phyloP scores from a whole-genome alignment of 108 stramenopile species.

The Conticribra guillardii region DNA sequence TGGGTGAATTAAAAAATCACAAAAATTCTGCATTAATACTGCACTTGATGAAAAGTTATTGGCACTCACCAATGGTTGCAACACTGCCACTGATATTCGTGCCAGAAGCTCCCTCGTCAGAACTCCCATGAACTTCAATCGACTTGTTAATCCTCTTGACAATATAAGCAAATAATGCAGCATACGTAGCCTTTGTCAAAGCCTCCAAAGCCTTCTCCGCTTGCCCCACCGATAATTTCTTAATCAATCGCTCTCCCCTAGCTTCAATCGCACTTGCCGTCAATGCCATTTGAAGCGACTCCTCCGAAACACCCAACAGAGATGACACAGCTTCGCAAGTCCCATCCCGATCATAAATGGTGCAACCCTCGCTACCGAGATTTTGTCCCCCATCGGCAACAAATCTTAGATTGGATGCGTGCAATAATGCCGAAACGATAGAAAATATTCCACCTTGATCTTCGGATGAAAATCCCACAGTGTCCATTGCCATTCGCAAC shows the following conservation, averaged over 20 bases:
- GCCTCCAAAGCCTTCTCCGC: conserved; percentile 89
- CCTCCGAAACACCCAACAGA: conserved; percentile 71
- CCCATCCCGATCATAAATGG: conserved; percentile 45
- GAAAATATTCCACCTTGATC: conserved; percentile 63
- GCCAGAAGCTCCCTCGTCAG: conserved; percentile 11
- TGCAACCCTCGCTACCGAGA: conserved; percentile 49
- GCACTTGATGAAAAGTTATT: background rate
- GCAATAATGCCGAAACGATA: conserved; percentile 68
- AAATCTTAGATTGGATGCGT: conserved; percentile 74
- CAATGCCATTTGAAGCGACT: conserved; percentile 66
- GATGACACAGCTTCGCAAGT: conserved; percentile 53
- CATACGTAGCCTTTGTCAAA: conserved; percentile 92
- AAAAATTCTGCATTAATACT: background rate
- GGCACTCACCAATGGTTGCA: conserved; percentile 85
- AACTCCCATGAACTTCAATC: conserved; percentile 59
- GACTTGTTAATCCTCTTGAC: conserved; percentile 90
- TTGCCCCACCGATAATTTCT: conserved; percentile 69
- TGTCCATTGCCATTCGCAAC: conserved; percentile 69
- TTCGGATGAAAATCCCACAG: conserved; percentile 59
- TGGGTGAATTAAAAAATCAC: no score
- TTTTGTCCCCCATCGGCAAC: conserved; percentile 10
- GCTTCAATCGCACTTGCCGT: conserved; percentile 80
- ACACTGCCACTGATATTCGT: conserved; percentile 56
- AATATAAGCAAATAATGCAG: conserved; percentile 88
- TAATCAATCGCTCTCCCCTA: conserved; percentile 72